phyloP scores from a whole-genome alignment of 2,329 filamentous ascomycete species.

The Lanzia echinophila region DNA sequence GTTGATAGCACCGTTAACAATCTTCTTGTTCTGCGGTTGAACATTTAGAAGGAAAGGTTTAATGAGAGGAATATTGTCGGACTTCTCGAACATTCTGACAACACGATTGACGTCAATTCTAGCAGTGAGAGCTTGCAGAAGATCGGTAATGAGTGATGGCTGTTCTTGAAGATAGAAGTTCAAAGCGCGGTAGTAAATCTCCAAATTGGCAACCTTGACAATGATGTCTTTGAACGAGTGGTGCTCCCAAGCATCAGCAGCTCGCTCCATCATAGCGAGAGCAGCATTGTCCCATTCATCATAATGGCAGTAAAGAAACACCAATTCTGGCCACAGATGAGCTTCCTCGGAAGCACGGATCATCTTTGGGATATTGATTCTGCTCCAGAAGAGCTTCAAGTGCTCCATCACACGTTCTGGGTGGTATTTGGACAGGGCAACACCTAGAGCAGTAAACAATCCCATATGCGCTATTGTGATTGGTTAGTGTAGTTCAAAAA shows the following conservation, averaged over 20 bases:
- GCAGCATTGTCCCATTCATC: conserved; percentile 98
- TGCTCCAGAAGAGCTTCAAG: conserved; percentile 95
- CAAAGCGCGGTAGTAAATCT: conserved; percentile 96
- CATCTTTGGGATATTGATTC: conserved; percentile 97
- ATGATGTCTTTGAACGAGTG: conserved; percentile 99
- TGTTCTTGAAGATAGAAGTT: conserved; percentile 98
- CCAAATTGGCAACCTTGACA: conserved; percentile 94
- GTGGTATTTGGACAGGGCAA: conserved; percentile 89
- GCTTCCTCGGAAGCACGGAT: conserved; percentile 90
- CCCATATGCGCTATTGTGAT: conserved; percentile 72
- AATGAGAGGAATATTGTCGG: conserved; percentile 94
- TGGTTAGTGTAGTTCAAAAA: conserved; percentile 37
- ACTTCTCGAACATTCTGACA: conserved; percentile 98
- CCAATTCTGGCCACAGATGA: conserved; percentile 92
- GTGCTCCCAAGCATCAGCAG: conserved; percentile 97
- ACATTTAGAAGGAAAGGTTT: conserved; percentile 98
- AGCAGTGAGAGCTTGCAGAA: conserved; percentile 83
- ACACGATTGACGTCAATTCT: conserved; percentile 97
- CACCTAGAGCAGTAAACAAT: conserved; percentile 90
- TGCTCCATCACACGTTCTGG: conserved; percentile 97
- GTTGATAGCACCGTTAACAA: conserved; percentile 97
- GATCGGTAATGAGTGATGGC: conserved; percentile 88
- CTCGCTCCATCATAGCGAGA: conserved; percentile 94
- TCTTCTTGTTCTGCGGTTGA: conserved; percentile 94
- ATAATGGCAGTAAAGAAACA: conserved; percentile 97